Evolutionary conservation across 169 alveolate species (phyloP).

Genomic region (Haemoproteus tartakovskyi): DNA sequence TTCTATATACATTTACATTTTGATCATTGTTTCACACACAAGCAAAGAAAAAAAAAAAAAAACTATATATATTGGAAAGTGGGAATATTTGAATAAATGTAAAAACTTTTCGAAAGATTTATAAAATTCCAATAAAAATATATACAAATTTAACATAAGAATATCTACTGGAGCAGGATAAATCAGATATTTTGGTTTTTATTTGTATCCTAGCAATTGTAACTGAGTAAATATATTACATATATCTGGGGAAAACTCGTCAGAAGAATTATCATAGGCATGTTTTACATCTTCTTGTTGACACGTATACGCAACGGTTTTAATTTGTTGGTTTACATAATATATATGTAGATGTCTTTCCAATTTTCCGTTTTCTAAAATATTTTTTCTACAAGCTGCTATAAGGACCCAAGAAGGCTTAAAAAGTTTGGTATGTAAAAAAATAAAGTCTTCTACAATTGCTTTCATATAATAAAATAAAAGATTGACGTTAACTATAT

Average conservation of each 20-base stretch:
- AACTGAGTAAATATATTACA: constrained; percentile 54
- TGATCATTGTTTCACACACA: no score
- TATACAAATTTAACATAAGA: no score
- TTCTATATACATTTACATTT: no score
- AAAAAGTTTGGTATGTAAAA: constrained; percentile 36
- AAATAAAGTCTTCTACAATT: constrained; percentile 17
- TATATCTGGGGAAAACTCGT: constrained; percentile 36
- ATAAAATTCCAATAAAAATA: no score
- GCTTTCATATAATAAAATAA: constrained; percentile 12
- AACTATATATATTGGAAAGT: no score
- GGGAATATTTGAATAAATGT: no score
- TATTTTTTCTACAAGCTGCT: constrained; percentile 41
- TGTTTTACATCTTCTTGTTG: constrained; percentile 9
- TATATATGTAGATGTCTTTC: constrained; percentile 19
- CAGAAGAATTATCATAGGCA: constrained; percentile 45
- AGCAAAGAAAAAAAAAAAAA: no score
- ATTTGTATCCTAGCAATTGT: constrained; percentile 22
- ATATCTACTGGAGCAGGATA: no score
- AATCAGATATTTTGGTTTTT: no score
- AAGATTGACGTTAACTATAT: constrained; percentile 28
- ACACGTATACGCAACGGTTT: constrained; percentile 30
- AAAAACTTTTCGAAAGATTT: no score
- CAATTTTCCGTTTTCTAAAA: constrained; percentile 11
- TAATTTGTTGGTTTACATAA: constrained; percentile 19
- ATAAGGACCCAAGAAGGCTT: constrained; percentile 47